Conservation (phyloP, 805 yeast species). For the Starmerella potacharoeniae region DNA sequence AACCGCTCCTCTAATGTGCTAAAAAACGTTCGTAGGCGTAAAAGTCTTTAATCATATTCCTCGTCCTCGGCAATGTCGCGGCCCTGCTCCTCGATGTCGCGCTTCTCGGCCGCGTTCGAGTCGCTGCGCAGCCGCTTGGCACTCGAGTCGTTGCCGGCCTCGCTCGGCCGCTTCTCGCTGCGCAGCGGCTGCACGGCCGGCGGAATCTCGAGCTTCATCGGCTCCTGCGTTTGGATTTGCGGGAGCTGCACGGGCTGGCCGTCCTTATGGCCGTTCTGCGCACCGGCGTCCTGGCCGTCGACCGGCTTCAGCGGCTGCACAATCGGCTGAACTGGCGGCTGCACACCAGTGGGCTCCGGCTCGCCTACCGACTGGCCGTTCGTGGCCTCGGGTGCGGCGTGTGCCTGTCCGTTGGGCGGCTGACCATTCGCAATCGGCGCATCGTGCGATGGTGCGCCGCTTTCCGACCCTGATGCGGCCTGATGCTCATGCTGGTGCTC, state of each 20-base stretch:
- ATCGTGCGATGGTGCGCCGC: no score
- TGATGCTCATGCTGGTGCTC: no score
- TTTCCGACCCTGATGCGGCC: background rate
- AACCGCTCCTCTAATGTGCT: no score
- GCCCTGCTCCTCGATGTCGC: no score
- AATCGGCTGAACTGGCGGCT: background rate
- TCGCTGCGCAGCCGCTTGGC: background rate
- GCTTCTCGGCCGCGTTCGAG: slow-evolving; percentile 16
- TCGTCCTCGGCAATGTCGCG: slow-evolving; percentile 22
- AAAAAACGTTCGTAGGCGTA: no score
- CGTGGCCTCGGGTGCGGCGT: background rate
- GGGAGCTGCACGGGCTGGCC: background rate
- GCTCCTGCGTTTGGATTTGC: background rate
- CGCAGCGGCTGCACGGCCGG: slow-evolving; percentile 10
- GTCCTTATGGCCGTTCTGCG: background rate
- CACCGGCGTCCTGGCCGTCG: background rate
- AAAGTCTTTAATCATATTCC: slow-evolving; percentile 20
- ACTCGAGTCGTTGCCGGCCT: slow-evolving; percentile 12
- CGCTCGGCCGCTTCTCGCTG: slow-evolving; percentile 10
- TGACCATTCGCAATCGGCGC: background rate
- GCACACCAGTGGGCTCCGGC: background rate
- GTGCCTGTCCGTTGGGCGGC: background rate
- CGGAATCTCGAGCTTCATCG: background rate
- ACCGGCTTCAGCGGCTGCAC: slow-evolving; percentile 2
- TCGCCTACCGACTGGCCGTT: background rate